Conservation (phyloP, 805 yeast species). For the Pichia cabralensis region DNA sequence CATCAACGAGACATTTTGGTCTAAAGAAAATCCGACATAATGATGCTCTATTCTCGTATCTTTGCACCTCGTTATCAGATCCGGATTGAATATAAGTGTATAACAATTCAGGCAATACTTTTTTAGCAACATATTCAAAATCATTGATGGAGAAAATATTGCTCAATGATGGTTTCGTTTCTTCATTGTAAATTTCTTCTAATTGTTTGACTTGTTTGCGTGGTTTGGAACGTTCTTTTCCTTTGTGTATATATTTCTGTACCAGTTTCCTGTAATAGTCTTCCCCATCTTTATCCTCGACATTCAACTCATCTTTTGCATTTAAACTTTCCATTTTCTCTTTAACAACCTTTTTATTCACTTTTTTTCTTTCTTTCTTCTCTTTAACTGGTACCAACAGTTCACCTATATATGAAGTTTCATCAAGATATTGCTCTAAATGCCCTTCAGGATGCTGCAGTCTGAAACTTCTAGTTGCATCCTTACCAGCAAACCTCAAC, state of each 20-base stretch:
- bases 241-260: conserved; percentile 6
- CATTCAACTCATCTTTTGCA: no score
- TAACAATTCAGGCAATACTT: conserved; percentile 60
- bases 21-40: conserved; percentile 77
- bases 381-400: conserved; percentile 17
- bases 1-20: conserved; percentile 73
- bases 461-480: conserved; percentile 31
- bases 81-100: conserved; percentile 87
- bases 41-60: conserved; percentile 79
- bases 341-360: conserved; percentile 22
- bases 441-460: conserved; percentile 21
- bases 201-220: no score
- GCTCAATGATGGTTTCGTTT: conserved; percentile 54
- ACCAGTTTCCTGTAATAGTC: conserved; percentile 13
- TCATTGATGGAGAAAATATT: conserved; percentile 68
- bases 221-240: no score
- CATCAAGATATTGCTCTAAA: conserved; percentile 17
- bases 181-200: conserved; percentile 13
- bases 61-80: conserved; percentile 77
- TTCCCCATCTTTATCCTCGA: conserved; percentile 3
- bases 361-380: conserved; percentile 19
- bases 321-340: conserved; percentile 24
- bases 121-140: conserved; percentile 77
- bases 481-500: conserved; percentile 64
- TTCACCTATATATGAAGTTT: conserved; percentile 29